phyloP scores from a whole-genome alignment of 495 filamentous ascomycete genomes.

The Astrothelium subdiscretum region DNA sequence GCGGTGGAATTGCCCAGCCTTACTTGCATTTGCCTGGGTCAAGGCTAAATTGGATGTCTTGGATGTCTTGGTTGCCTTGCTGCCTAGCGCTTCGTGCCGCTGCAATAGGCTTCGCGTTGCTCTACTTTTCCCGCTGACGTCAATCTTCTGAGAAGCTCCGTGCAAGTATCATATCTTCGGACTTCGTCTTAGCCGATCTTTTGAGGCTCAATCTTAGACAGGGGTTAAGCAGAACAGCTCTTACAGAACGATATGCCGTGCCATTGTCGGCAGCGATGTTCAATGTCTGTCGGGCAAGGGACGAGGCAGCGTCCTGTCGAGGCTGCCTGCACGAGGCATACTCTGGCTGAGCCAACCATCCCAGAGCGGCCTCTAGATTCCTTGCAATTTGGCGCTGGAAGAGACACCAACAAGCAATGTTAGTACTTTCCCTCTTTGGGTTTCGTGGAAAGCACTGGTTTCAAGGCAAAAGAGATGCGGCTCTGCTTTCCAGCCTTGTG shows the following conservation, averaged over 20 bases:
- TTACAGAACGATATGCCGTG: not conserved
- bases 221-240: no score
- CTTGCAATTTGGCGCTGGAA: no score
- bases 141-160: no score
- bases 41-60: not conserved
- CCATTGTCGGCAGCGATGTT: not conserved
- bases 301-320: not conserved
- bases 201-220: no score
- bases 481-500: not conserved
- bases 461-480: not conserved
- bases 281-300: not conserved
- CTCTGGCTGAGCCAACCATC: not conserved
- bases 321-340: not conserved
- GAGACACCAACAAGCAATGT: not conserved
- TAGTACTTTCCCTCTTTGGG: not conserved
- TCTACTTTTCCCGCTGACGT: no score
- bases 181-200: no score
- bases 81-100: not conserved
- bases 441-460: not conserved
- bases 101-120: no score
- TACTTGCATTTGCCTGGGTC: not conserved
- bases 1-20: no score
- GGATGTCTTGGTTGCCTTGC: not conserved
- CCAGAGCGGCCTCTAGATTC: no score
- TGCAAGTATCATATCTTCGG: no score